Evolutionary conservation across 2,329 filamentous ascomycete genomes (phyloP), one percentile per base, ranked within the genome.

Genomic region (Penicillium sp.): DNA sequence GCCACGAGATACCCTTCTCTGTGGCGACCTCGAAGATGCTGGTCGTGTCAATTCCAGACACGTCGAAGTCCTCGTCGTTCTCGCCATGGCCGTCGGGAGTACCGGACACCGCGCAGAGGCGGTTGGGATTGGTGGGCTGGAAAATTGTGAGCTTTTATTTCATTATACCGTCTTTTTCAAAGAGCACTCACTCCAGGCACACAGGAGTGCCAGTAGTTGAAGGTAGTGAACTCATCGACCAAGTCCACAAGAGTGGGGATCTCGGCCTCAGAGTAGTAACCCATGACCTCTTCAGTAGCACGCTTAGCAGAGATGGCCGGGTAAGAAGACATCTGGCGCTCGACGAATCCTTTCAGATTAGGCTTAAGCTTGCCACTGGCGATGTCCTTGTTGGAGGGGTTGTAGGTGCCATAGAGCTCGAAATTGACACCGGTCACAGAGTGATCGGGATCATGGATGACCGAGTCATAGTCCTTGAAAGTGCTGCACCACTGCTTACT

Each of bases 151-250:
- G 55, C n/a, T 33, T 43, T 8, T 13, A 12, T 15, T 33, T 3
- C 2, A 10, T 32, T 18, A 17, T 17, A 44, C 17, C 2, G 23
- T 18, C 17, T 37, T 12, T 23, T 41, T 24, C 4, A n/a, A 12
- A 13, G n/a, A 15, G 6, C 18, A 71, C 70, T 61, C 58, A 74
- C 71, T 18, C 73, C 72, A 5, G 71, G 69, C 12, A 75, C 54
- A 52, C 66, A 70, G n/a, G 70, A 74, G 63, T 72, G 67, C 73
- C 72, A 76, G 62, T 72, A 65, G 68, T 75, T 74, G 56, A 76
- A 76, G 15, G 69, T 71, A 17, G 64, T 63, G 54, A 71, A 76
- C 50, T 75, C 69, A 49, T 76, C 66, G 36, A 65, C 63, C 51
- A 76, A 55, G 20, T 67, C 56, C 29, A 68, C 68, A 21, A 76